Evolutionary conservation across 495 filamentous ascomycete genomes (phyloP).

Genomic region (Xylaria castorea): DNA sequence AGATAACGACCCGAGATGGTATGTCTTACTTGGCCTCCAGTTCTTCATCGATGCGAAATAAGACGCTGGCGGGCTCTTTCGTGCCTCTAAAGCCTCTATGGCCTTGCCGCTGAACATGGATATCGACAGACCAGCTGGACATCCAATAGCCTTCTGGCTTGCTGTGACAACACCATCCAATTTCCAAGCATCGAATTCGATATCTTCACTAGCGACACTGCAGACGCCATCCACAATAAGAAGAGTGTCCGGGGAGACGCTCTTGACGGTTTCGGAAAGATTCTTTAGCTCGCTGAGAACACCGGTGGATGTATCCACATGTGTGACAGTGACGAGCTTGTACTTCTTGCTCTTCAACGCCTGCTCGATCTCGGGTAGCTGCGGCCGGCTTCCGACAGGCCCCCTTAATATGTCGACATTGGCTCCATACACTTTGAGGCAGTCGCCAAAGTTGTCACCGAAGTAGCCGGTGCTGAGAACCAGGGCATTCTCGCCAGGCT

Average conservation of each 20-base stretch:
- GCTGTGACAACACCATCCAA: slow-evolving; percentile 93
- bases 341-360: slow-evolving; percentile 88
- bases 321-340: slow-evolving; percentile 91
- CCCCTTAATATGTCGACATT: slow-evolving; percentile 88
- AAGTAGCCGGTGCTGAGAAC: slow-evolving; percentile 98
- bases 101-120: slow-evolving; percentile 89
- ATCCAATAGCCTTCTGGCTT: slow-evolving; percentile 94
- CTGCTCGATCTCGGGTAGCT: slow-evolving; percentile 82
- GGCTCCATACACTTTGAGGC: slow-evolving; percentile 88
- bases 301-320: slow-evolving; percentile 96
- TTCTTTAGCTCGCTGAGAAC: slow-evolving; percentile 89
- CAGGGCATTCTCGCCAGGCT: slow-evolving; percentile 86
- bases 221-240: slow-evolving; percentile 95
- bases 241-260: slow-evolving; percentile 87
- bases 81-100: slow-evolving; percentile 78
- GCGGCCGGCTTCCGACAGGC: slow-evolving; percentile 86
- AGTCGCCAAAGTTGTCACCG: slow-evolving; percentile 91
- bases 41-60: slow-evolving; percentile 98
- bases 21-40: slow-evolving; percentile 80
- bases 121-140: slow-evolving; percentile 91
- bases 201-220: slow-evolving; percentile 94
- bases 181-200: slow-evolving; percentile 92
- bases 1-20: not conserved
- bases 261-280: slow-evolving; percentile 79
- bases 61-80: slow-evolving; percentile 78